Evolutionary conservation across 306 rosid species (phyloP), one percentile per base, ranked within the genome.

Genomic region (Urtica urens): DNA sequence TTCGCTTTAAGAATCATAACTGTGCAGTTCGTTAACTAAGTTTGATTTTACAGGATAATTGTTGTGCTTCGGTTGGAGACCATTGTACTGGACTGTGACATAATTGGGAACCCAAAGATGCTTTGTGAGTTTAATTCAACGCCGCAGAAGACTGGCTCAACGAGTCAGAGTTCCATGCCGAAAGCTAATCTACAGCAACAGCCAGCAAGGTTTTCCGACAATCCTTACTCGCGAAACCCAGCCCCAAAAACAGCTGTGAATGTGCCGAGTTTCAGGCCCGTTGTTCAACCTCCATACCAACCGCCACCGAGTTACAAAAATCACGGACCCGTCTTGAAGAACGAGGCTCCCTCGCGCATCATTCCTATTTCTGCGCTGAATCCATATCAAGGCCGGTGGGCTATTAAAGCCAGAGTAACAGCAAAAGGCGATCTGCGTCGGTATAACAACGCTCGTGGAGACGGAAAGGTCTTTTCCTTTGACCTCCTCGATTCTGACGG

Each of bases 301-400:
- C 95, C 95, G 40, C 94, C 94, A 57, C 87, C 97, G 9, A 67
- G 64, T 28, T 90, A 81, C 76, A 81, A 59, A 75, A 68, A 60
- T 18, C 84, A 61, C 10, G 97, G 97, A 14, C 59, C 97, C 19
- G 65, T 84, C 43, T 6, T 84, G 65, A 90, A 81, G 83, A 90
- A 90, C 25, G 97, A 90, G 70, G 97, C 97, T 17, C 95, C 97
- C 0, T 84, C 97, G 38, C 75, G 90, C 23, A 66, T 85, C 38
- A 77, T 90, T 66, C 95, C 97, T 22, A 90, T 85, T 39, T 73
- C 82, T 30, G 90, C 93, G 30, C 55, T 90, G 70, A 90, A 90
- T 70, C 97, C 95, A 63, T 90, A 84, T 67, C 94, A 85, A 50
- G 99, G 95, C 28, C 73, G 94, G 47, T 90, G 99, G 99, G 99